Base-by-base conservation (phyloP, 176 grass and related monocot genomes). In the Pontederia crassipes region DNA sequence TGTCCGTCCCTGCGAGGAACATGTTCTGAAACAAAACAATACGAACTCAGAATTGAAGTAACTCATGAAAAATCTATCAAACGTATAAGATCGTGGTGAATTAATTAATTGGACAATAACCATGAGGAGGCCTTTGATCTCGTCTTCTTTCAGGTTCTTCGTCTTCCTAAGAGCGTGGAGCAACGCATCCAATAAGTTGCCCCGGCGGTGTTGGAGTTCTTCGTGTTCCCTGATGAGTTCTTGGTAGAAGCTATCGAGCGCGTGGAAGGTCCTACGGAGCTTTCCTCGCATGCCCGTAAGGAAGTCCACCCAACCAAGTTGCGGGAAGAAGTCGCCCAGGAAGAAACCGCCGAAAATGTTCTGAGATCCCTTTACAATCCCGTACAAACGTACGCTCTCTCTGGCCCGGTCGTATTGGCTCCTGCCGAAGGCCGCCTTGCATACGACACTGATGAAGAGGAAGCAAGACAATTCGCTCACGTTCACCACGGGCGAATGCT, bases 1-100 rank as follows among this genome's bases (percentile, higher is more conserved):
- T 77, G 2, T 83, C 69, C 1, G 63, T 64, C n/a, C 58, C 80
- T 1, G 56, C 80, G 7, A 35, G 53, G 2, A 83, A 69, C n/a
- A 83, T 28, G 47, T 83, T 74, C 80, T 40, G 32, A 40, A 40
- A 40, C 32, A 40, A 40, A 40, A 40, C 32, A 40, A 4, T 40
- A 40, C 0, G 6, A 40, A 40, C 32, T 40, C 32, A 17, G 51
- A 15, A 14, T 16, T 16, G 5, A 54, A 15, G 4, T 16, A 12
- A 52, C 11, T 12, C 20, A 52, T 5, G 14, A 2, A 53, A 53
- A 12, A 1, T 40, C 4, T 40, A 40, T 7, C 2, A 40, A 24
- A 24, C 20, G 32, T 40, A 40, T 40, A 40, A 40, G 2, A 40
- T 40, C 32, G 32, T 14, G 6, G 49, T 52, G 4, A 14, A 12